These are phyloP conservation scores for Puccinia polysora DNA, from an alignment of 1,284 basidiomycete species.

Conservation along the genomic window DNA sequence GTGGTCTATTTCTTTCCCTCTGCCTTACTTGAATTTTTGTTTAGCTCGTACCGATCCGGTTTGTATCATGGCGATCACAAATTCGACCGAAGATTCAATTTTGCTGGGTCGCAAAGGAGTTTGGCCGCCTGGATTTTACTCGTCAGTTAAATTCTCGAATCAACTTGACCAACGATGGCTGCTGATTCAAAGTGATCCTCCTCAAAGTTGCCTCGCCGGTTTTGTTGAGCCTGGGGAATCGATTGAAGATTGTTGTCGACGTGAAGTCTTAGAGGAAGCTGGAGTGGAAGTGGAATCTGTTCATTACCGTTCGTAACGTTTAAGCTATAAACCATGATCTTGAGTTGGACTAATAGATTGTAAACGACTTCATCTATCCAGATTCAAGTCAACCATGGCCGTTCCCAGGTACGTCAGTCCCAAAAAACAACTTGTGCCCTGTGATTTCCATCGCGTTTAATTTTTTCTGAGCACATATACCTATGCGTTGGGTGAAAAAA, in stretches of 20 bases:
- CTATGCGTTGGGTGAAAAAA: slow-evolving; percentile 80
- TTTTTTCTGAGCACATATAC: slow-evolving; percentile 45
- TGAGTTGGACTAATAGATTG: slow-evolving; percentile 44
- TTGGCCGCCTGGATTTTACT: slow-evolving; percentile 53
- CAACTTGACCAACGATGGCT: slow-evolving; percentile 24
- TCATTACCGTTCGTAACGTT: slow-evolving; percentile 77
- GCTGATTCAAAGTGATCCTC: slow-evolving; percentile 59
- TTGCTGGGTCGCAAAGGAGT: slow-evolving; percentile 76
- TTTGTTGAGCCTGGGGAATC: slow-evolving; percentile 78
- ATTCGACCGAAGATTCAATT: slow-evolving; percentile 70
- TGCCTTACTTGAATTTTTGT: not conserved
- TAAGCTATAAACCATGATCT: slow-evolving; percentile 58
- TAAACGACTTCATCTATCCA: not conserved
- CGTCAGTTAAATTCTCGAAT: slow-evolving; percentile 39
- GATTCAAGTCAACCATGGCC: slow-evolving; percentile 46
- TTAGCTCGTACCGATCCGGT: slow-evolving; percentile 56
- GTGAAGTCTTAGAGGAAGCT: slow-evolving; percentile 93
- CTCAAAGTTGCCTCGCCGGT: slow-evolving; percentile 48
- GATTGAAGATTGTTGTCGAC: slow-evolving; percentile 85
- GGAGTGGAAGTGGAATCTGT: slow-evolving; percentile 79
- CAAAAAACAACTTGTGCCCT: not conserved
- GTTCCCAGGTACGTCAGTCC: slow-evolving; percentile 45
- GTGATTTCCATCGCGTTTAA: not conserved
- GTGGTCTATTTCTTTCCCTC: slow-evolving; percentile 64
- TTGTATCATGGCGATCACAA: slow-evolving; percentile 84